phyloP scores from a whole-genome alignment of 2,329 filamentous ascomycete genomes.

The Scedosporium dehoogii region DNA sequence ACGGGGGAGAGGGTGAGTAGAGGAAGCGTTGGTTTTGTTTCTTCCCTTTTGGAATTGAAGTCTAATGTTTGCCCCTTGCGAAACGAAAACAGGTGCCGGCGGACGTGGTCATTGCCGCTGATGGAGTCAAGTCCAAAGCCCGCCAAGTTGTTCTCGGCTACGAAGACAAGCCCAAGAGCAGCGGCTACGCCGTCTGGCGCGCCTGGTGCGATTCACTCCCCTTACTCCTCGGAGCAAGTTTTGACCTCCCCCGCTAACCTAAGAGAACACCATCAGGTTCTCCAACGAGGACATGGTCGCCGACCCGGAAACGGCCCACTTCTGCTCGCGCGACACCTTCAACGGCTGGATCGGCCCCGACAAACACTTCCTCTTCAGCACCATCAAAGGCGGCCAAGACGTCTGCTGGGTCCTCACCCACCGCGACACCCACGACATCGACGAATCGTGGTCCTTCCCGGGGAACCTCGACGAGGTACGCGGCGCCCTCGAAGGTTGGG shows the following conservation, averaged over 20 bases:
- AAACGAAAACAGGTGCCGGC: constrained; percentile 24
- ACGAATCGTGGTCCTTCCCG: constrained; percentile 45
- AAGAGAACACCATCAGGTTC: constrained; percentile 18
- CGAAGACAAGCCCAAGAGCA: constrained; percentile 39
- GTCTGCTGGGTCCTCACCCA: constrained; percentile 52
- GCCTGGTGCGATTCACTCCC: constrained; percentile 33
- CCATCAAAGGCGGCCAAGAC: constrained; percentile 44
- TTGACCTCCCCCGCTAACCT: not conserved
- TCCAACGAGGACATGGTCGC: constrained; percentile 38
- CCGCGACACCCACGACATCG: constrained; percentile 41
- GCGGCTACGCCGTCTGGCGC: constrained; percentile 41
- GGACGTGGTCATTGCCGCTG: constrained; percentile 43
- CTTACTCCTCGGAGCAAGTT: not conserved
- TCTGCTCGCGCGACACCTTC: constrained; percentile 47
- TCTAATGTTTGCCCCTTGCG: no score
- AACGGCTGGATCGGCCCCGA: constrained; percentile 49
- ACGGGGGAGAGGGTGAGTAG: constrained; percentile 30
- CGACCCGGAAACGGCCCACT: constrained; percentile 41
- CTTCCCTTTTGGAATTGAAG: no score
- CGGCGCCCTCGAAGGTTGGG: constrained; percentile 40
- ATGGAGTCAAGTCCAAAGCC: constrained; percentile 44
- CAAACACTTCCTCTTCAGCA: constrained; percentile 46
- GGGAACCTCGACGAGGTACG: constrained; percentile 41
- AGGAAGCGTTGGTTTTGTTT: no score
- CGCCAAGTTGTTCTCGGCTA: constrained; percentile 39